Base-by-base conservation (phyloP, 1,139 yeast species). In the Hemisphaericaspora xylofermentans region DNA sequence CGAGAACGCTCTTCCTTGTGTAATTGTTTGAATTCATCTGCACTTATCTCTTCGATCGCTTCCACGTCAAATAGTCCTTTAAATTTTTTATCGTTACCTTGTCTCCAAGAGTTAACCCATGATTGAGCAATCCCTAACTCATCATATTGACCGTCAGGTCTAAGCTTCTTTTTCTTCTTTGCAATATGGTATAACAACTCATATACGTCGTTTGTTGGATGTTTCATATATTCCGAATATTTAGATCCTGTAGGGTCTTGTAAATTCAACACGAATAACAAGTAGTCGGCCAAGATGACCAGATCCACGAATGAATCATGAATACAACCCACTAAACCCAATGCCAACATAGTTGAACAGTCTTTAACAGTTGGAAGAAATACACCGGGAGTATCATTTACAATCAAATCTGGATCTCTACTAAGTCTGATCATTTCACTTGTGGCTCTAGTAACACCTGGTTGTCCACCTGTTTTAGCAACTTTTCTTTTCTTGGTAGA, bases 331-430 rank as follows among this genome's bases (percentile, higher is more conserved):
- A 84, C 80, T 19, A 91, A 64, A 1, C 88, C 76, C 33, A 93
- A 67, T 3, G 85, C 78, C 31, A 91, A 67, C 95, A 91, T 88
- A 2, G 88, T 80, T 47, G 82, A 80, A 18, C 75, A 62, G 50
- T 77, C 78, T 42, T 76, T 76, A 7, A 84, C 87, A 18, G 82
- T 78, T 0, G 97, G 98, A 16, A 88, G 66, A 49, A 88, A 81
- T 9, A 93, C 91, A 0, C 98, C 98, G 0, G 98, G 98, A 0
- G 98, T 86, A 59, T 93, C 98, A 52, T 86, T 81, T 12, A 91
- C 72, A 48, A 81, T 75, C 6, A 93, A 76, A 36, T 82, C 82
- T 0, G 95, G 95, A 28, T 73, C 73, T 13, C 68, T 61, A 38
- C 75, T 65, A 13, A 93, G 71, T 42, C 84, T 66, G 33, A 93